Evolutionary conservation across 805 yeast species (phyloP).

Genomic region (Jamesozyma gamospora): DNA sequence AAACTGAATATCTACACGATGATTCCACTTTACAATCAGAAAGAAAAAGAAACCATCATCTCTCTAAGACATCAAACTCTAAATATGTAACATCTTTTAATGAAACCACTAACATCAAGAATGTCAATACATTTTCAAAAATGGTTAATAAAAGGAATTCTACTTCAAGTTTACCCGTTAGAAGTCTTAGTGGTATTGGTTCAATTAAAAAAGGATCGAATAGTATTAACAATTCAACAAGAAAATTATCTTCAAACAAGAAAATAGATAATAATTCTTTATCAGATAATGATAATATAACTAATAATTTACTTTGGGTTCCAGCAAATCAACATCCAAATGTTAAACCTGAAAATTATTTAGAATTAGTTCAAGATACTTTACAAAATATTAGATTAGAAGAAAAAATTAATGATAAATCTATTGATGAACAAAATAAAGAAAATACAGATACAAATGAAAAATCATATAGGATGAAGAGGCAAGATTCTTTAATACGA

Average conservation of each 20-base stretch:
- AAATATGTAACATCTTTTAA: neutral
- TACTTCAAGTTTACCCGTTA: neutral
- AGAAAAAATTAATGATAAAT: neutral
- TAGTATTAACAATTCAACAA: neutral
- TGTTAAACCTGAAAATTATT: slow-evolving; percentile 82
- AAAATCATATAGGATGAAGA: neutral
- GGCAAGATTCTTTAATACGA: slow-evolving; percentile 20
- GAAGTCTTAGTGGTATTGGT: slow-evolving; percentile 20
- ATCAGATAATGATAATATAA: slow-evolving; percentile 5
- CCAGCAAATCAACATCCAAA: slow-evolving; percentile 93
- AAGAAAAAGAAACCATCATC: neutral
- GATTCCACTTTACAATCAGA: slow-evolving; percentile 3
- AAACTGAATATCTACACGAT: slow-evolving; percentile 21
- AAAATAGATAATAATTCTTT: neutral
- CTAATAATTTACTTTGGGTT: slow-evolving; percentile 71
- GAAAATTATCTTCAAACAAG: slow-evolving; percentile 3
- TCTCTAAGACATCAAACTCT: neutral
- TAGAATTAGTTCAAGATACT: slow-evolving; percentile 48
- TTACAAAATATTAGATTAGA: slow-evolving; percentile 24
- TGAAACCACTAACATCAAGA: neutral
- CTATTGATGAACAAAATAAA: slow-evolving; percentile 6
- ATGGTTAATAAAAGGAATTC: too few relatives aligned
- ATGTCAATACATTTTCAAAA: neutral
- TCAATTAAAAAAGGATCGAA: slow-evolving; percentile 17
- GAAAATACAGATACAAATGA: neutral